Conservation (phyloP, 306 rosid genomes). For the Corylus americana region DNA sequence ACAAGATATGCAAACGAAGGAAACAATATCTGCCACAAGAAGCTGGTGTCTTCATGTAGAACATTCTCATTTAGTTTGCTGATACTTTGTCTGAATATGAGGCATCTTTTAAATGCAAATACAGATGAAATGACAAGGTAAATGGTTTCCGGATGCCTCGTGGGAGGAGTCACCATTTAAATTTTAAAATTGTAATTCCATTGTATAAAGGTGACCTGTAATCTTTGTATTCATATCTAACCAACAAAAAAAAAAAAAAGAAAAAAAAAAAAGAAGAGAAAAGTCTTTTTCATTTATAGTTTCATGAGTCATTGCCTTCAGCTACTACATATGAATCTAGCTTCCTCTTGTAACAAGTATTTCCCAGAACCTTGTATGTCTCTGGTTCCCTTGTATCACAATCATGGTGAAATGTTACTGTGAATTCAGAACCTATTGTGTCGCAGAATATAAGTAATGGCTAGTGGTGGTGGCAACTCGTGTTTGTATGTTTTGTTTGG, state of each 20-base stretch:
- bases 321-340: neutral
- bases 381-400: too few relatives aligned
- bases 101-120: neutral
- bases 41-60: constrained; percentile 16
- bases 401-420: neutral
- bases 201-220: neutral
- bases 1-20: constrained; percentile 11
- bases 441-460: neutral
- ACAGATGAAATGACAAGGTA: neutral
- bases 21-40: constrained; percentile 11
- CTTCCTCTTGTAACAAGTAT: neutral
- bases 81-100: neutral
- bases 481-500: too few relatives aligned
- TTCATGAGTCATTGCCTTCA: neutral
- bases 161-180: neutral
- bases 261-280: too few relatives aligned
- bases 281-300: neutral
- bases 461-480: too few relatives aligned
- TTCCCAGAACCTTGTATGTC: too few relatives aligned
- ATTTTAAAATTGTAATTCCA: neutral
- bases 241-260: neutral
- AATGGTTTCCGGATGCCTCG: neutral
- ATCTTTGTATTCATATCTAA: neutral
- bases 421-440: neutral
- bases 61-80: neutral